Conservation (phyloP, 2,329 filamentous ascomycete species). For the Pseudogymnoascus sp. region DNA sequence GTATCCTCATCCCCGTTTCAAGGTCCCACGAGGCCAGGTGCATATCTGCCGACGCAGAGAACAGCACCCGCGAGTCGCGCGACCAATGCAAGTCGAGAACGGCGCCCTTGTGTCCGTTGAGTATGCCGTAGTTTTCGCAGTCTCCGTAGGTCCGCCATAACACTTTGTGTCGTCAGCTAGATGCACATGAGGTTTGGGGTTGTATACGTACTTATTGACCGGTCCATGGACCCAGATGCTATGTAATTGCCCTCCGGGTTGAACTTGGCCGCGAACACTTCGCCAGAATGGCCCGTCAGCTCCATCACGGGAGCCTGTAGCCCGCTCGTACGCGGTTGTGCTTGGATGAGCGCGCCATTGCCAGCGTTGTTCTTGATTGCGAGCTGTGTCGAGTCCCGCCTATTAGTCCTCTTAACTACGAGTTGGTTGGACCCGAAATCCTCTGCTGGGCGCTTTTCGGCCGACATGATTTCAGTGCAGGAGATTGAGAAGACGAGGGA, state of each 20-base stretch:
- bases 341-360: slow-evolving; percentile 59
- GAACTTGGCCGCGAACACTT: slow-evolving; percentile 87
- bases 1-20: slow-evolving; percentile 85
- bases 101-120: slow-evolving; percentile 86
- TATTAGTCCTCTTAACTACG: slow-evolving; percentile 83
- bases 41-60: slow-evolving; percentile 89
- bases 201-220: slow-evolving; percentile 64
- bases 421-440: slow-evolving; percentile 74
- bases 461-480: slow-evolving; percentile 57
- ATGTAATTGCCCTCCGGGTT: slow-evolving; percentile 83
- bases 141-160: slow-evolving; percentile 89
- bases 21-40: slow-evolving; percentile 92
- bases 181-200: background rate
- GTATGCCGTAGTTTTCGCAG: slow-evolving; percentile 87
- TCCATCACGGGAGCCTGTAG: slow-evolving; percentile 93
- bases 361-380: slow-evolving; percentile 22
- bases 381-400: slow-evolving; percentile 32
- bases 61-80: slow-evolving; percentile 82
- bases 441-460: slow-evolving; percentile 84
- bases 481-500: background rate
- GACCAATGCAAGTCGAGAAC: slow-evolving; percentile 95
- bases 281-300: slow-evolving; percentile 72
- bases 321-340: slow-evolving; percentile 68
- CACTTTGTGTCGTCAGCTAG: slow-evolving; percentile 48
- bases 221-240: slow-evolving; percentile 92